phyloP scores from a whole-genome alignment of 768 basidiomycete genomes.

The Galerina sulciceps region DNA sequence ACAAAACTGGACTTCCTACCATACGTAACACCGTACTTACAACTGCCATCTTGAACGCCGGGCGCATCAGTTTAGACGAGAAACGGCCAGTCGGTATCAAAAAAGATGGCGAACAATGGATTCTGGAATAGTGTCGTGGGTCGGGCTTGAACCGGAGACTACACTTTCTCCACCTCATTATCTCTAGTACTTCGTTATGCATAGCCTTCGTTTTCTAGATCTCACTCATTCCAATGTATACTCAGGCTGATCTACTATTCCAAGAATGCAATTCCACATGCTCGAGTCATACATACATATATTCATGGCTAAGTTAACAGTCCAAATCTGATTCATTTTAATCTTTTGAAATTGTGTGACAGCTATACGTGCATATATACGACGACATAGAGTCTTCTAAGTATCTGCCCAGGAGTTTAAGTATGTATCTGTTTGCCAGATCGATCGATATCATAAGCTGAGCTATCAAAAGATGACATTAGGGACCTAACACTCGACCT shows the following conservation, averaged over 20 bases:
- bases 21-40: constrained; percentile 88
- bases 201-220: not conserved
- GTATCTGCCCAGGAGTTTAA: not conserved
- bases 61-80: constrained; percentile 89
- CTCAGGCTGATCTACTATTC: not conserved
- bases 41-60: constrained; percentile 89
- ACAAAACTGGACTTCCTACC: constrained; percentile 82
- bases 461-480: too few relatives aligned
- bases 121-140: constrained; percentile 55
- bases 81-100: constrained; percentile 82
- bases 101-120: constrained; percentile 66
- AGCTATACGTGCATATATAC: not conserved
- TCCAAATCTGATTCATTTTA: too few relatives aligned
- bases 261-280: too few relatives aligned
- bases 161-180: not conserved
- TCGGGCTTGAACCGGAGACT: not conserved
- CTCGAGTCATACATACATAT: too few relatives aligned
- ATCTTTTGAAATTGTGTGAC: not conserved
- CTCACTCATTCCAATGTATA: too few relatives aligned
- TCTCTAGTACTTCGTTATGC: not conserved
- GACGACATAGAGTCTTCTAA: too few relatives aligned
- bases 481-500: too few relatives aligned
- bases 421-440: not conserved
- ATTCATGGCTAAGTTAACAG: too few relatives aligned
- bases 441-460: too few relatives aligned